Evolutionary conservation across 306 rosid genomes (phyloP), one percentile per base, ranked within the genome.

Genomic region (Glycine soja): DNA sequence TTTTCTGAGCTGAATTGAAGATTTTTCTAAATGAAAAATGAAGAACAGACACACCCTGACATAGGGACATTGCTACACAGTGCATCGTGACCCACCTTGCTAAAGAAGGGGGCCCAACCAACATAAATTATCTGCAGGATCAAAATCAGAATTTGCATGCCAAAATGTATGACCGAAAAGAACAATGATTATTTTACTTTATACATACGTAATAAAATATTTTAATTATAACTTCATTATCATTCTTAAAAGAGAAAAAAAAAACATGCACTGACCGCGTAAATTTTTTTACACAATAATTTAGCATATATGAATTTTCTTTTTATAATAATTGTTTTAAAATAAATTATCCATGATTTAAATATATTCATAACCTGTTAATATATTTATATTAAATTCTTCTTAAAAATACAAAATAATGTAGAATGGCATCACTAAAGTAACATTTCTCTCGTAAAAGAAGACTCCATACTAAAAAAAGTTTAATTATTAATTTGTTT

Each of bases 31-130:
- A 63, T 34, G 69, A 63, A 12, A 63, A 63, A 13, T 65, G 70
- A 32, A 4, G n/a, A 32, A 50, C 40, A 30, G 2, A 51, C 10
- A 32, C n/a, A 51, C 14, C 11, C 52, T 8, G 6, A 71, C 64
- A 16, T 2, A 36, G 24, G 46, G 6, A 70, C 43, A 19, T 11
- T 47, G 57, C 43, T 9, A 54, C 38, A 10, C 45, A 42, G 6
- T 12, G 4, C 57, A 14, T 47, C 18, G 7, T 75, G 70, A 8
- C 34, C 72, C 18, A 0, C 36, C 32, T 46, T n/a, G 18, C 11
- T 56, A 58, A 30, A 75, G 45, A 46, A 46, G 48, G 70, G 46
- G 45, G n/a, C 48, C 76, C 62, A 52, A 8, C 70, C 70, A 75
- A 59, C 79, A 75, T 24, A 75, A 58, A 59, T 12, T 46, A 8